Percentiles rank a stretch among this genome's conserved stretches.
phyloP scores from a whole-genome alignment of 208 protist genomes.

The Trypanosoma melophagium region DNA sequence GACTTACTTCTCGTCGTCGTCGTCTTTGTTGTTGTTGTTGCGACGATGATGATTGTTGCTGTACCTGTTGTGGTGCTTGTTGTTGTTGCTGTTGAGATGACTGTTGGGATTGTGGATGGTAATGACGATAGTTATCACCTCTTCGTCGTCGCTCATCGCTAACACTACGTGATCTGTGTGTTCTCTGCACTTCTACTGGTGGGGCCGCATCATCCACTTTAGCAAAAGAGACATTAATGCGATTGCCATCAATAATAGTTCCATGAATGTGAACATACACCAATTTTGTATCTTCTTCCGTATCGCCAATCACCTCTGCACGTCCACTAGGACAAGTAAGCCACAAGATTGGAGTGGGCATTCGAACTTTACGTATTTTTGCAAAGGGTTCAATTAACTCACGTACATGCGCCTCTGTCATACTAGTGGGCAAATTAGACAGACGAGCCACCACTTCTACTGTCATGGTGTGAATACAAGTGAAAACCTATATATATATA shows the following conservation, averaged over 20 bases:
- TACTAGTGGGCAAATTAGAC: conserved; percentile 34
- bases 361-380: conserved; percentile 23
- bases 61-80: too few relatives aligned
- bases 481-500: background rate
- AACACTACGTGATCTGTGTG: background rate
- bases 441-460: conserved; percentile 37
- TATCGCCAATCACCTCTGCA: conserved; percentile 37
- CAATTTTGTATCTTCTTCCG: conserved; percentile 38
- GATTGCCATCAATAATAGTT: conserved; percentile 39
- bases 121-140: too few relatives aligned
- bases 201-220: conserved; percentile 14
- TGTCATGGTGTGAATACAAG: conserved; percentile 8
- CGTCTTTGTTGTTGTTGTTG: too few relatives aligned
- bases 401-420: conserved; percentile 46
- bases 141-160: background rate
- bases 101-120: too few relatives aligned
- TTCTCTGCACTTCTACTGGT: background rate
- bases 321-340: conserved; percentile 40
- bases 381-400: conserved; percentile 39
- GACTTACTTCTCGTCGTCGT: background rate
- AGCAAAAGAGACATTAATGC: conserved; percentile 41
- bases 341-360: conserved; percentile 48
- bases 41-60: too few relatives aligned
- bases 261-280: conserved; percentile 43
- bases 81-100: too few relatives aligned